A percentile compares a stretch with the other conserved stretches of the same genome.
phyloP scores from a whole-genome alignment of 441 rosid genomes.

The Eutrema salsugineum region DNA sequence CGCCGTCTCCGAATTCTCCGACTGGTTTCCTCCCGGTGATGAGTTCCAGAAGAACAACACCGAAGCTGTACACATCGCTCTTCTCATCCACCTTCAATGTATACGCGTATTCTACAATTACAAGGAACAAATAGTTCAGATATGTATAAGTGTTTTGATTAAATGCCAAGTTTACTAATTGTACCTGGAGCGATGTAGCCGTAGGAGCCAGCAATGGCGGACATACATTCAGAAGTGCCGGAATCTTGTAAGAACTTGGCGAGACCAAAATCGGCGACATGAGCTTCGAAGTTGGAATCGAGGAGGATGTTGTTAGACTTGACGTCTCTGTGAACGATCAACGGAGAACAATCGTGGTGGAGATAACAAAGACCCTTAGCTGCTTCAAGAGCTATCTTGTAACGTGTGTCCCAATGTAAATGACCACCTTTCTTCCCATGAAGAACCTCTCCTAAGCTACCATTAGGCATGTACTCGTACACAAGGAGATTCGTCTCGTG shows the following conservation, averaged over 20 bases:
- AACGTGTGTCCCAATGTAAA: conserved; percentile 31
- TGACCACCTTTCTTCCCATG: conserved; percentile 33
- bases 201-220: conserved; percentile 94
- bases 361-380: conserved; percentile 32
- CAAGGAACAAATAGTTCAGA: background rate
- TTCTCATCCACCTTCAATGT: conserved; percentile 90
- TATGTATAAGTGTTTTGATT: background rate
- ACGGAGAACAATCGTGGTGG: conserved; percentile 28
- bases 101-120: conserved; percentile 75
- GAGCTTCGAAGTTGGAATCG: conserved; percentile 79
- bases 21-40: conserved; percentile 77
- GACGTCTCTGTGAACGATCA: conserved; percentile 29
- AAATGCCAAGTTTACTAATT: background rate
- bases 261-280: conserved; percentile 93
- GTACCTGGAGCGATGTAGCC: conserved; percentile 96
- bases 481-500: conserved; percentile 25
- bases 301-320: conserved; percentile 46
- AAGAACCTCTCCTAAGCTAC: conserved; percentile 80
- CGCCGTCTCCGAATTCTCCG: conserved; percentile 93
- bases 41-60: conserved; percentile 82
- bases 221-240: conserved; percentile 91
- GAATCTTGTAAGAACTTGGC: conserved; percentile 92
- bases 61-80: conserved; percentile 93
- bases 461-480: conserved; percentile 86
- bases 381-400: conserved; percentile 31